Conservation (phyloP, 2,329 filamentous ascomycete genomes). For the Blastomyces percursus region DNA sequence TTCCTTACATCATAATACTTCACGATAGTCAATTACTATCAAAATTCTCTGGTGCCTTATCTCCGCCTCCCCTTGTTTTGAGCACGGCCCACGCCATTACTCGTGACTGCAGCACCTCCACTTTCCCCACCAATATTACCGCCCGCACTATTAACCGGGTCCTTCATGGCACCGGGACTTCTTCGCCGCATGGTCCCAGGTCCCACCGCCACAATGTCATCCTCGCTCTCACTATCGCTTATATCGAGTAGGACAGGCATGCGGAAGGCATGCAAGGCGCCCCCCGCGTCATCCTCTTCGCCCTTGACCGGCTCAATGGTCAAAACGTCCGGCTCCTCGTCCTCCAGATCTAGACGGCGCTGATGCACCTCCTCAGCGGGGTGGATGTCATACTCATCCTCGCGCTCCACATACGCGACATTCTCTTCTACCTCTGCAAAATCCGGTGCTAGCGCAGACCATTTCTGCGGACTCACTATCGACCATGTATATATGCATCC, state of each 20-base stretch:
- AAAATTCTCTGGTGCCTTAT: constrained; percentile 11
- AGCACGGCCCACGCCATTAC: constrained; percentile 11
- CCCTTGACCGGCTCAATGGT: constrained; percentile 58
- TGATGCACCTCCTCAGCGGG: constrained; percentile 90
- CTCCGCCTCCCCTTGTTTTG: constrained; percentile 24
- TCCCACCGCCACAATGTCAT: constrained; percentile 61
- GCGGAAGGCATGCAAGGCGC: constrained; percentile 54
- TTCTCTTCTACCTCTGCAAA: constrained; percentile 98
- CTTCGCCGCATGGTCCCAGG: constrained; percentile 77
- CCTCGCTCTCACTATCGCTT: constrained; percentile 88
- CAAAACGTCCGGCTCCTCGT: constrained; percentile 85
- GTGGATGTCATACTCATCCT: constrained; percentile 98
- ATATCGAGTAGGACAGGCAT: constrained; percentile 93
- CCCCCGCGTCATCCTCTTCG: constrained; percentile 39
- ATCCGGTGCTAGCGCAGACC: constrained; percentile 93
- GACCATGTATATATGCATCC: constrained; percentile 95
- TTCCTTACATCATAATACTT: not conserved
- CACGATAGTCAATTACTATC: too few relatives aligned
- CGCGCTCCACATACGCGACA: constrained; percentile 85
- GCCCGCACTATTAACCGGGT: constrained; percentile 44
- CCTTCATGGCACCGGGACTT: constrained; percentile 60
- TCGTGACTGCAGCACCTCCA: constrained; percentile 7
- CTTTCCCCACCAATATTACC: constrained; percentile 20
- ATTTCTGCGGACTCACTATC: constrained; percentile 86
- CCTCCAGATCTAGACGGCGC: constrained; percentile 76